Base-by-base conservation (phyloP, 805 yeast species). In the Blastobotrys robertii region DNA sequence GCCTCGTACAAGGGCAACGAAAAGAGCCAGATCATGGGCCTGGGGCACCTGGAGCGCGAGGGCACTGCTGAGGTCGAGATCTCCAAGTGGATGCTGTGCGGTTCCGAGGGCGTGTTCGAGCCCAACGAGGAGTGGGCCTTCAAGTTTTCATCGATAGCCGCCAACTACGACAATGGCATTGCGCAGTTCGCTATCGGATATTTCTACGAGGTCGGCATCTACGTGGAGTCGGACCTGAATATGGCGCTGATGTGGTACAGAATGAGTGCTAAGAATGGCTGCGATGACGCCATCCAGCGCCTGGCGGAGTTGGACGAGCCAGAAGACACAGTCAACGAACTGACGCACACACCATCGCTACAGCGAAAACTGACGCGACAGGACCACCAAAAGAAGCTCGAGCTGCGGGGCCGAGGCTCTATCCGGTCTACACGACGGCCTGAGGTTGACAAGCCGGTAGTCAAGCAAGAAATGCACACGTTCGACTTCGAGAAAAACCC, bases 111-210 rank as follows among this genome's bases (percentile, higher is more conserved):
- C 2, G 63, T 75, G 1, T 57, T 82, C 35, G 62, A 64, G 35
- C 69, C 72, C 6, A 77, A 78, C 57, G 81, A 75, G 49, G 68
- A 67, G 37, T 81, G 80, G 63, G 85, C 87, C 1, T 79, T 74
- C 49, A 58, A 73, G 12, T 82, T 85, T 79, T 82, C 85, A 3
- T 54, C 66, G 6, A 70, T 72, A 44, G 80, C 82, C n/a, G 74
- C 84, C 0, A 76, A 74, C 43, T 71, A 70, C 19, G 80, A 79
- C 16, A 66, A 76, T 42, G 65, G 73, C 1, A 74, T 77, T 47
- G 85, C 84, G 2, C 78, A 79, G 51, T 82, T 75, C 55, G 82
- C 84, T 34, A 56, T 83, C 33, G 90, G 84, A 0, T 73, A 76
- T 51, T 82, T 76, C 54, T 71, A 69, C 53, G 85, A 79, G 52